These are phyloP conservation scores for Abortiporus biennis DNA, from an alignment of 1,284 basidiomycete genomes.

Conservation along the genomic window DNA sequence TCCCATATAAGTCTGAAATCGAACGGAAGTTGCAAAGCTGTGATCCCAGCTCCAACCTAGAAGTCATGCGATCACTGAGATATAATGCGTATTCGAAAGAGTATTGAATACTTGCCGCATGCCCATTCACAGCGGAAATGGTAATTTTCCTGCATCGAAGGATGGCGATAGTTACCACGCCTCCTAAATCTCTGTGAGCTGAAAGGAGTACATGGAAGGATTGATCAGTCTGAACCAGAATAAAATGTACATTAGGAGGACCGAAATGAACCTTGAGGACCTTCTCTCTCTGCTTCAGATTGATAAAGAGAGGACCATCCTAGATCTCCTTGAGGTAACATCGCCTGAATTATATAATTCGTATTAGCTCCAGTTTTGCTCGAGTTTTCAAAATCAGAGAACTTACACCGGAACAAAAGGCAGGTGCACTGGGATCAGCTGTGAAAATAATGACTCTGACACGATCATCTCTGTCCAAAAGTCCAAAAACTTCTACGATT, in stretches of 20 bases:
- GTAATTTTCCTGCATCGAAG: slow-evolving; percentile 52
- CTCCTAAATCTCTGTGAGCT: slow-evolving; percentile 48
- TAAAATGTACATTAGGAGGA: no score
- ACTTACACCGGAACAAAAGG: slow-evolving; percentile 49
- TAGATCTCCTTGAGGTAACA: no score
- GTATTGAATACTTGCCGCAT: slow-evolving; percentile 42
- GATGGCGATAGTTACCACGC: slow-evolving; percentile 39
- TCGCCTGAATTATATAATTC: no score
- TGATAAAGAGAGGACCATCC: slow-evolving; percentile 34
- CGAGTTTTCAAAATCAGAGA: no score
- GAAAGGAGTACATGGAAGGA: no score
- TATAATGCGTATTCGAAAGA: no score
- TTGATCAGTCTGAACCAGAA: no score
- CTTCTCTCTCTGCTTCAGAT: slow-evolving; percentile 35
- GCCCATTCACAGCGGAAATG: slow-evolving; percentile 50
- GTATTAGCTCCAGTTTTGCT: no score
- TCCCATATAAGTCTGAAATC: slow-evolving; percentile 51
- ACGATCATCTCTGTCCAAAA: slow-evolving; percentile 45
- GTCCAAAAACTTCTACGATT: slow-evolving; percentile 35
- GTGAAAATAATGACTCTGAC: slow-evolving; percentile 46
- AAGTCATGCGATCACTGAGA: no score
- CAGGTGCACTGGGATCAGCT: slow-evolving; percentile 42
- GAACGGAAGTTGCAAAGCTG: slow-evolving; percentile 48
- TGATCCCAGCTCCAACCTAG: slow-evolving; percentile 47
- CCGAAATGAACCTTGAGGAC: slow-evolving; percentile 40